phyloP scores from a whole-genome alignment of 2,329 filamentous ascomycete species.

The Colletotrichum sp. region DNA sequence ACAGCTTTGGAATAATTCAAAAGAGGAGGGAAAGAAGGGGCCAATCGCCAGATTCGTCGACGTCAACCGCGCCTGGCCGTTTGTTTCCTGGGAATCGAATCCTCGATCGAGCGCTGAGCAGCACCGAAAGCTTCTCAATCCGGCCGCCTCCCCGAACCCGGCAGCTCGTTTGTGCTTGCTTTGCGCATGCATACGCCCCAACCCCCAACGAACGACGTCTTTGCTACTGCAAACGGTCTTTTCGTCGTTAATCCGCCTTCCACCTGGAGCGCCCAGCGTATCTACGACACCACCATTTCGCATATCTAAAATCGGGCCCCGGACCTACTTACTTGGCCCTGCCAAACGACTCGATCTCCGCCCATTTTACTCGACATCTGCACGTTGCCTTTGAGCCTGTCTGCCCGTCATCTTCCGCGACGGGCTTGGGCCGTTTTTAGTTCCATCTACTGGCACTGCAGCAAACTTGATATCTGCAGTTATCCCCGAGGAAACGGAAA shows the following conservation, averaged over 20 bases:
- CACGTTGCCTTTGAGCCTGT: neutral
- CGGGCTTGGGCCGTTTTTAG: neutral
- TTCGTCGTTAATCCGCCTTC: neutral
- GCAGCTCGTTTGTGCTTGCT: constrained; percentile 2
- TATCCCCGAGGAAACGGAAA: neutral
- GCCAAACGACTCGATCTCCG: neutral
- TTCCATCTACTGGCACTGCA: neutral
- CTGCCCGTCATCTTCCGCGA: neutral
- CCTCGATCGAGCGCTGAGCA: neutral
- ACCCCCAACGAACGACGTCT: constrained; percentile 5
- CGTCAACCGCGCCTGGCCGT: neutral
- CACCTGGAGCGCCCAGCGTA: neutral
- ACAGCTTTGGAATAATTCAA: neutral
- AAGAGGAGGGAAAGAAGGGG: constrained; percentile 15
- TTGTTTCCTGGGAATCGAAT: neutral
- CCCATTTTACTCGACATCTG: neutral
- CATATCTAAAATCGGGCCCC: constrained; percentile 10
- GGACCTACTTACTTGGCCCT: neutral
- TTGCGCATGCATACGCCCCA: constrained; percentile 7
- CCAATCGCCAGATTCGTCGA: neutral
- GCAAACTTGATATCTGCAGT: neutral
- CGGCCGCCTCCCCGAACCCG: constrained; percentile 7
- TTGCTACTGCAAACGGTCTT: constrained; percentile 7
- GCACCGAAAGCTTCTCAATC: neutral
- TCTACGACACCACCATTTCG: neutral